phyloP scores from a whole-genome alignment of 495 filamentous ascomycete genomes.

The Hypoxylon fragiforme region DNA sequence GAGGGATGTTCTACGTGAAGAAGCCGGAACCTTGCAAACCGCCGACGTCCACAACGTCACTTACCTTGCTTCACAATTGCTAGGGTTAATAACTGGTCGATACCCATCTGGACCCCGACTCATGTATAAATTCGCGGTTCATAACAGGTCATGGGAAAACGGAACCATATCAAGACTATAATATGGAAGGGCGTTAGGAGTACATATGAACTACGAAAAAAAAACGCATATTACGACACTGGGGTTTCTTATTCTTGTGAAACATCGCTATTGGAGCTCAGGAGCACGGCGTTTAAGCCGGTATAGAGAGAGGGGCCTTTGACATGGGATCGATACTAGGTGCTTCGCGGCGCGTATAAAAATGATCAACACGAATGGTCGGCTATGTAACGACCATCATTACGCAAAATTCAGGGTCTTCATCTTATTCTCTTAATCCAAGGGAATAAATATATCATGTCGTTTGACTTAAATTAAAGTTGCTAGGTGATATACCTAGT shows the following conservation, averaged over 20 bases:
- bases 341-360: constrained; percentile 2
- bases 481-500: too few species aligned
- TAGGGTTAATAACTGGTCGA: too few species aligned
- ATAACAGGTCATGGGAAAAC: constrained; percentile 13
- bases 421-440: too few species aligned
- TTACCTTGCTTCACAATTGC: constrained; percentile 12
- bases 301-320: constrained; percentile 1
- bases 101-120: constrained; percentile 26
- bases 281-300: constrained; percentile 12
- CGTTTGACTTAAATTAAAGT: too few species aligned
- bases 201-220: constrained; percentile 12
- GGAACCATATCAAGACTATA: constrained; percentile 18
- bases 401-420: constrained; percentile 1
- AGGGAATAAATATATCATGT: too few species aligned
- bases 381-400: not conserved
- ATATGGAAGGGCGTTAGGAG: constrained; percentile 25
- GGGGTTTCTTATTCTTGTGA: constrained; percentile 10
- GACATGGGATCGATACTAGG: constrained; percentile 5
- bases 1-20: not conserved
- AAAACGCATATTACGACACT: constrained; percentile 16
- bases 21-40: not conserved
- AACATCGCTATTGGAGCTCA: constrained; percentile 11
- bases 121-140: constrained; percentile 24
- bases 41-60: not conserved
- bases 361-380: constrained; percentile 12